These are phyloP conservation scores for Cyathus striatus DNA, from an alignment of 768 basidiomycete genomes.

Conservation along the genomic window DNA sequence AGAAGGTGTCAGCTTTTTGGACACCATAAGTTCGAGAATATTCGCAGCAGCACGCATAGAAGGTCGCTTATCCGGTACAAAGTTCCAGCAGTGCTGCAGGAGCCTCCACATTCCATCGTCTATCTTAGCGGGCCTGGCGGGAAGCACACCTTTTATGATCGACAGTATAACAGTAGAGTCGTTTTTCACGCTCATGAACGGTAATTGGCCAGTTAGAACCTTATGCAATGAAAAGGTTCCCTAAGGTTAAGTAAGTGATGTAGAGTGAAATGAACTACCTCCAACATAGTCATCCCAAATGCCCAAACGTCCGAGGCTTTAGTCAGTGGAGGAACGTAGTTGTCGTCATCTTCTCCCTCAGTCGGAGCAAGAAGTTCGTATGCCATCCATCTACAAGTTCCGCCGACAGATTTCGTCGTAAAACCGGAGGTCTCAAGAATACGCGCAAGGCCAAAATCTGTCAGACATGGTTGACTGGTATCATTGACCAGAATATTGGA, in stretches of 20 bases:
- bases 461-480: conserved; percentile 19
- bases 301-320: conserved; percentile 28
- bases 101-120: conserved; percentile 5
- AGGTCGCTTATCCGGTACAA: conserved; percentile 6
- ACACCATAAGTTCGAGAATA: not conserved
- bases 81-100: conserved; percentile 5
- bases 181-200: conserved; percentile 7
- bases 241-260: not conserved
- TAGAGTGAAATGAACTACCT: conserved; percentile 14
- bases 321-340: conserved; percentile 12
- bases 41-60: not conserved
- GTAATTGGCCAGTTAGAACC: conserved; percentile 9
- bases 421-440: conserved; percentile 28
- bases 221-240: not conserved
- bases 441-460: conserved; percentile 35
- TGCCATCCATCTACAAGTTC: conserved; percentile 36
- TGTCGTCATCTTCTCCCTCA: conserved; percentile 4
- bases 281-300: conserved; percentile 27
- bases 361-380: conserved; percentile 19
- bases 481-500: conserved; percentile 30
- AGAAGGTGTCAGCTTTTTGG: not conserved
- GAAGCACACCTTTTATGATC: conserved; percentile 2
- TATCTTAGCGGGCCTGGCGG: conserved; percentile 5
- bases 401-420: conserved; percentile 23
- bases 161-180: conserved; percentile 9